phyloP scores from a whole-genome alignment of 2,329 filamentous ascomycete genomes.

The Penicillium crustosum region DNA sequence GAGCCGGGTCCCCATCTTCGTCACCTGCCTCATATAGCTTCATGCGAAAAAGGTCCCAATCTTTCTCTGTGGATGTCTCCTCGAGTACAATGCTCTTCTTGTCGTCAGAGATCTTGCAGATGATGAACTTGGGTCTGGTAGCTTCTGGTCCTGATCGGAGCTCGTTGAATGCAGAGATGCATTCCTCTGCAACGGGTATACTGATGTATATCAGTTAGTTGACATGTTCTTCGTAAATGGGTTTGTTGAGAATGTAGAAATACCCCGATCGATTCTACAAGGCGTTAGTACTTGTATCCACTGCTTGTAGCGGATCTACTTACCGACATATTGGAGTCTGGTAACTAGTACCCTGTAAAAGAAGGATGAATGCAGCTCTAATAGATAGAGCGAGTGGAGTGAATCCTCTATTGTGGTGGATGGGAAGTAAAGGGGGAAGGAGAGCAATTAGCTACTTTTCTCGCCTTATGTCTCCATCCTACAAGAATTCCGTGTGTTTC shows the following conservation, averaged over 20 bases:
- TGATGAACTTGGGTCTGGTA: slow-evolving; percentile 48
- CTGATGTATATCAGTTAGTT: background rate
- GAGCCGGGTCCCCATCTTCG: slow-evolving; percentile 2
- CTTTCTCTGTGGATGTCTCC: slow-evolving; percentile 32
- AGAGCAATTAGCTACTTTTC: background rate
- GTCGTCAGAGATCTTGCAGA: slow-evolving; percentile 44
- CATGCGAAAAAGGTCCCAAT: slow-evolving; percentile 30
- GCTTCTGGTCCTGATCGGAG: slow-evolving; percentile 36
- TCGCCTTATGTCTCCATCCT: background rate
- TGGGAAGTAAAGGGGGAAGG: background rate
- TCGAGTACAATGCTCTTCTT: slow-evolving; percentile 38
- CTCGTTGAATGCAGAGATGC: slow-evolving; percentile 35
- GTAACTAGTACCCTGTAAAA: background rate
- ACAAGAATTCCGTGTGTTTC: background rate
- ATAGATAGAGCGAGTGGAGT: background rate
- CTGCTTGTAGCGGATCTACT: background rate
- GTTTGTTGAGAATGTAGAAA: background rate
- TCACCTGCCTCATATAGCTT: slow-evolving; percentile 28
- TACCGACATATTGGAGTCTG: background rate
- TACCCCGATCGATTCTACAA: background rate
- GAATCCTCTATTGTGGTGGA: background rate
- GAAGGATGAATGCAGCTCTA: background rate
- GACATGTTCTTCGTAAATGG: background rate
- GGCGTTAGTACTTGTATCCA: background rate
- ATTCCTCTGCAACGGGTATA: slow-evolving; percentile 21